phyloP scores from a whole-genome alignment of 257 asterid genomes.

The Linaria vulgaris region DNA sequence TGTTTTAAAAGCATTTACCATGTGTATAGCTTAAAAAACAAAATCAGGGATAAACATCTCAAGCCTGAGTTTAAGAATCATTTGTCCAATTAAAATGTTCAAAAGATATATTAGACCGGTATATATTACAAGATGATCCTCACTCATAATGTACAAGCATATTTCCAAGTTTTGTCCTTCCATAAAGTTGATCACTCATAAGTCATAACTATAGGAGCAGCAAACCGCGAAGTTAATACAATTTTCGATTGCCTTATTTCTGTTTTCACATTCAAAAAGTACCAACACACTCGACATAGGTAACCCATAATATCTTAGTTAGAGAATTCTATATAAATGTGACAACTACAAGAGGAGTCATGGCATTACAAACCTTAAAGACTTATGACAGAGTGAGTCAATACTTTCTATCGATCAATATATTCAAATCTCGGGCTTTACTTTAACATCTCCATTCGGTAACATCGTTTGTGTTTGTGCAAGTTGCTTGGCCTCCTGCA shows the following conservation, averaged over 20 bases:
- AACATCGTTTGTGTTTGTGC: slow-evolving; percentile 54
- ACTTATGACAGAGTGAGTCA: background rate
- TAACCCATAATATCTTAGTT: background rate
- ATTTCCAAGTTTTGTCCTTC: background rate
- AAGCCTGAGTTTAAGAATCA: background rate
- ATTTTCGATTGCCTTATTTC: background rate
- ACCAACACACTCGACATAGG: background rate
- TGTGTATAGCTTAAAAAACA: background rate
- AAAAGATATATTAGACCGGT: background rate
- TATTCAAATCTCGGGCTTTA: slow-evolving; percentile 51
- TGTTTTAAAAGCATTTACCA: background rate
- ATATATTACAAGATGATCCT: background rate
- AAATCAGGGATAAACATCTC: background rate
- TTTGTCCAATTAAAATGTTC: background rate
- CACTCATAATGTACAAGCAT: background rate
- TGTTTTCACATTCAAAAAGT: background rate
- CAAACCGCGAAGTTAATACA: background rate
- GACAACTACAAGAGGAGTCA: background rate
- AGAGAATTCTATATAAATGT: slow-evolving; percentile 5
- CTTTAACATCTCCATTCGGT: slow-evolving; percentile 69
- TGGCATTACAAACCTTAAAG: background rate
- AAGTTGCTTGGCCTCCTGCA: slow-evolving; percentile 55
- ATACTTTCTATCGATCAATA: background rate
- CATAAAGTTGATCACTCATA: background rate
- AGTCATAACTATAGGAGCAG: background rate